Percentiles rank a stretch among this genome's conserved stretches.
Conservation (phyloP, 2,329 filamentous ascomycete genomes). For the Aureobasidium sp. region DNA sequence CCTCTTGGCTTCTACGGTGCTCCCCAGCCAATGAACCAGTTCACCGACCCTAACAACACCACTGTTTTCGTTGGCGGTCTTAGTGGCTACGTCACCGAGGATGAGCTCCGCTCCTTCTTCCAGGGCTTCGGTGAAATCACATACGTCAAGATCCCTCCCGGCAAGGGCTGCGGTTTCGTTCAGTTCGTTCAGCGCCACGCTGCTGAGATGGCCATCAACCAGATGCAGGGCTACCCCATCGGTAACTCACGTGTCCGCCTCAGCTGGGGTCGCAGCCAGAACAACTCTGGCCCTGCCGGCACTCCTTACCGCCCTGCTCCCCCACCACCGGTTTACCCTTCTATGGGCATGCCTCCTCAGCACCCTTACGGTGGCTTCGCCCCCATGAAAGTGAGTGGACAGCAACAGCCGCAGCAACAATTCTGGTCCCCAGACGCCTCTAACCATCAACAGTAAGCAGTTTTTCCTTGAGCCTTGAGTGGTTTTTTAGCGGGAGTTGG, state of each 20-base stretch:
- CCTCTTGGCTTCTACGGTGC: constrained; percentile 59
- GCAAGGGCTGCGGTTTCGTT: constrained; percentile 98
- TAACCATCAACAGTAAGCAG: constrained; percentile 25
- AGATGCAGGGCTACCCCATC: constrained; percentile 99
- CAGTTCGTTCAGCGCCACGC: constrained; percentile 98
- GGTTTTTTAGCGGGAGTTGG: constrained; percentile 37
- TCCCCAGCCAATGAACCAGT: constrained; percentile 93
- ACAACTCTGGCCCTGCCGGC: constrained; percentile 94
- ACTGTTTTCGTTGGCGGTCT: constrained; percentile 97
- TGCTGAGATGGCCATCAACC: constrained; percentile 99
- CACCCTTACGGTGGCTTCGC: constrained; percentile 59
- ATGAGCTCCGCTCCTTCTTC: constrained; percentile 99
- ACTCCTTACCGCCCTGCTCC: constrained; percentile 95
- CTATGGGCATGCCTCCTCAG: constrained; percentile 60
- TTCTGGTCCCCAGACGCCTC: not conserved
- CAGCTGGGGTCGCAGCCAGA: constrained; percentile 96
- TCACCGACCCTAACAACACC: constrained; percentile 99
- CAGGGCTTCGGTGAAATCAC: constrained; percentile 99
- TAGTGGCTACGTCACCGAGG: constrained; percentile 96
- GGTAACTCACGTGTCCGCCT: constrained; percentile 96
- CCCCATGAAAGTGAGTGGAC: constrained; percentile 54
- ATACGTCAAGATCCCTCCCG: constrained; percentile 98
- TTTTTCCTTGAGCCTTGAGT: constrained; percentile 33
- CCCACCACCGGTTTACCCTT: constrained; percentile 64
- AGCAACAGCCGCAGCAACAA: not conserved